Evolutionary conservation across 257 asterid species (phyloP).

Genomic region (Solanum chaucha): DNA sequence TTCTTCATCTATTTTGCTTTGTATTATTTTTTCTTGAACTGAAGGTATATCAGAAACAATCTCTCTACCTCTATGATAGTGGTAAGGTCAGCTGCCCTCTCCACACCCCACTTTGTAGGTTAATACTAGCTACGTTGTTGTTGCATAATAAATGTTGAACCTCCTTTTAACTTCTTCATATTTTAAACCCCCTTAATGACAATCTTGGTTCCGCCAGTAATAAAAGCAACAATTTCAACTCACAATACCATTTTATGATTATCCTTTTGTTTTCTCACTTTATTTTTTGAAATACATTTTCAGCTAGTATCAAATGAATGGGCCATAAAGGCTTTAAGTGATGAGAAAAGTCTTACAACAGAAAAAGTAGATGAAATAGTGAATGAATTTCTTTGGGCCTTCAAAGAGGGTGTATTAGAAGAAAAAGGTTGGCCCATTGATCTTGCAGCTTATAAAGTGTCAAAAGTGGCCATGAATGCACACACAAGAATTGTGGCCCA

Average conservation of each 20-base stretch:
- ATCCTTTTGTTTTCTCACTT: neutral
- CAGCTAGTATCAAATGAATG: conserved; percentile 1
- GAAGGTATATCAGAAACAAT: no score
- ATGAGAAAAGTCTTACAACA: conserved; percentile 6
- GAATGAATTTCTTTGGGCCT: neutral
- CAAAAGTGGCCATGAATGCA: conserved; percentile 20
- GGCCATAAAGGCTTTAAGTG: neutral
- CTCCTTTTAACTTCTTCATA: no score
- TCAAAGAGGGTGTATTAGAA: conserved; percentile 2
- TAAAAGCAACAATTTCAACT: neutral
- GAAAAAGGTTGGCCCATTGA: conserved; percentile 19
- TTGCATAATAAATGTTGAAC: no score
- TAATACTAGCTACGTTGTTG: no score
- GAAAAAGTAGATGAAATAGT: conserved; percentile 12
- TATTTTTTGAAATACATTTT: neutral
- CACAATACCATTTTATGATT: neutral
- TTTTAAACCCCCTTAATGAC: no score
- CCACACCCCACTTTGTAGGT: no score
- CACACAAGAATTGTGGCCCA: conserved; percentile 18
- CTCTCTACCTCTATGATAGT: no score
- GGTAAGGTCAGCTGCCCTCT: no score
- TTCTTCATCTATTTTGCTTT: no score
- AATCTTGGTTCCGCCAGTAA: no score
- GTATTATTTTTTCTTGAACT: no score
- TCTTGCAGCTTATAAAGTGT: conserved; percentile 15